Percentiles rank a stretch among this genome's conserved stretches.
phyloP scores from a whole-genome alignment of 768 basidiomycete species.

The Lactarius evosmus region DNA sequence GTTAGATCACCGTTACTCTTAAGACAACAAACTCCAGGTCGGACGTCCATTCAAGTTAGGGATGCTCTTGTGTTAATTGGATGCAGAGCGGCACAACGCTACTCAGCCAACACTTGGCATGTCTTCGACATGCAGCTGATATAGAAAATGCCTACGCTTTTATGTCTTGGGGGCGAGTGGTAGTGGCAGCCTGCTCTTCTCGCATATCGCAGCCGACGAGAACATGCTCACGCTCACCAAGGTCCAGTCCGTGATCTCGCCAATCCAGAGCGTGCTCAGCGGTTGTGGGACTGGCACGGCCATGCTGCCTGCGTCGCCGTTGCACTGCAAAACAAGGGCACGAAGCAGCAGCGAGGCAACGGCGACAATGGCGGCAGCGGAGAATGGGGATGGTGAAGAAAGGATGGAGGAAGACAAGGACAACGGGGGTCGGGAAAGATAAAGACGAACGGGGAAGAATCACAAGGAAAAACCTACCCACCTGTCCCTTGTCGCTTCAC shows the following conservation, averaged over 20 bases:
- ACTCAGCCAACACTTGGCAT: too few relatives aligned
- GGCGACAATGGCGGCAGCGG: neutral
- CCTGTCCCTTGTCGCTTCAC: too few relatives aligned
- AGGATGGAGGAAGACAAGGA: conserved; percentile 14
- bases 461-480: too few relatives aligned
- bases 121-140: too few relatives aligned
- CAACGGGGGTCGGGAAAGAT: too few relatives aligned
- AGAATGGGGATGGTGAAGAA: neutral
- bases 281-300: conserved; percentile 15
- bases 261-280: conserved; percentile 25
- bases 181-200: conserved; percentile 31
- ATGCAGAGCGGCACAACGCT: too few relatives aligned
- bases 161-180: neutral
- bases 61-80: too few relatives aligned
- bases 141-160: too few relatives aligned
- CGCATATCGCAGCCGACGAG: conserved; percentile 25
- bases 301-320: conserved; percentile 14
- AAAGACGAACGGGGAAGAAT: too few relatives aligned
- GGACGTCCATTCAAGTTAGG: neutral
- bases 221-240: neutral
- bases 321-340: conserved; percentile 4
- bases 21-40: neutral
- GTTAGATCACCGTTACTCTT: neutral
- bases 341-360: neutral
- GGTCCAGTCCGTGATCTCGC: conserved; percentile 13